phyloP scores from a whole-genome alignment of 169 alveolate genomes.

The Plasmodium knowlesi region DNA sequence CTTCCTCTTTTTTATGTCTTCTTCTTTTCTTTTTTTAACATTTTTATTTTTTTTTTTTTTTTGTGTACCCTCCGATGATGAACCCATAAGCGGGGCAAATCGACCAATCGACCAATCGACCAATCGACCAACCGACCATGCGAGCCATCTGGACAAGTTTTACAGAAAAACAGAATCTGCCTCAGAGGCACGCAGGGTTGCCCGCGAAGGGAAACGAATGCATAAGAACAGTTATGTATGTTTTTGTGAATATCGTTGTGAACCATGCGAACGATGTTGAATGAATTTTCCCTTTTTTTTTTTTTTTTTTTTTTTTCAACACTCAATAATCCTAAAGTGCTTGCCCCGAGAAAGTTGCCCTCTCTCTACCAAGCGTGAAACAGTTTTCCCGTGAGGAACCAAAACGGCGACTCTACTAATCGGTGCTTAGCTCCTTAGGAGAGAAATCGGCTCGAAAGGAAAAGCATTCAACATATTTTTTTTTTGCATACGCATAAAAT shows the following conservation, averaged over 20 bases:
- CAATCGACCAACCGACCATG: neutral
- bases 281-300: neutral
- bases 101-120: neutral
- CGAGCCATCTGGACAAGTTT: neutral
- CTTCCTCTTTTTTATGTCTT: neutral
- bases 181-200: neutral
- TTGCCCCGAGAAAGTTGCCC: neutral
- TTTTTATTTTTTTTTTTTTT: no score
- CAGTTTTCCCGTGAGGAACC: neutral
- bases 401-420: neutral
- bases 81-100: neutral
- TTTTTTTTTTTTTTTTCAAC: neutral
- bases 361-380: neutral
- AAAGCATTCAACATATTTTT: neutral
- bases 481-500: neutral
- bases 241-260: neutral
- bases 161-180: neutral
- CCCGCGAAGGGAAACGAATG: neutral
- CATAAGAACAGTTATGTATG: neutral
- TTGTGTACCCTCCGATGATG: neutral
- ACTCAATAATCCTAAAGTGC: neutral
- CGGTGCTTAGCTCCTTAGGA: neutral
- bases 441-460: neutral
- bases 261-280: neutral
- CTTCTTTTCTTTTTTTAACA: no score